Evolutionary conservation across 345 rosid species (phyloP), one percentile per base, ranked within the genome.

Genomic region (Hypericum perforatum): DNA sequence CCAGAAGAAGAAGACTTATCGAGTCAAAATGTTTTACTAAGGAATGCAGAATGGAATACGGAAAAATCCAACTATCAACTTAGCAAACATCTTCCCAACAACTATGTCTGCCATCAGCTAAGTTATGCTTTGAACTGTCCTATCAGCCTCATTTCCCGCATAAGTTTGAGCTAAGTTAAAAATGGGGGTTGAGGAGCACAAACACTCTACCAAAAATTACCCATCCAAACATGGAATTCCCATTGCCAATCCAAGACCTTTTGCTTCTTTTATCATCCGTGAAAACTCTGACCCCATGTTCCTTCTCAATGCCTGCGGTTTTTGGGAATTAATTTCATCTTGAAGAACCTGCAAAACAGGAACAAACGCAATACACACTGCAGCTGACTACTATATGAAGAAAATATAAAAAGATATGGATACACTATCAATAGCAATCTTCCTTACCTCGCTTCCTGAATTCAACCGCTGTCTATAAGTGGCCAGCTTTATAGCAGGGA

Each of bases 241-340:
- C 39, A 85, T 70, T 10, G 97, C 78, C 58, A 73, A 72, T 53
- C 86, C 98, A 58, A 92, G 73, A 11, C 62, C 56, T 65, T 83
- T 88, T 0, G 98, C 94, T 67, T 92, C 95, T 65, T 83, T 92
- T 43, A 92, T 74, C 76, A 85, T 76, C 45, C 95, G 67, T 4
- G 96, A 92, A 78, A 92, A 92, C 60, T 77, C 94, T 0, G 98
- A 92, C 46, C 97, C 85, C 90, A 71, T 83, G 70, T 92, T 92
- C 74, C 98, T 77, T 58, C 56, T 67, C 61, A 85, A 81, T 6
- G 98, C 82, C 48, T 76, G 45, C 62, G 59, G 68, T 58, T 73
- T 79, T 5, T 64, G 71, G 46, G 62, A 61, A 56, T 76, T 63
- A 7, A 53, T 57, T 37, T 56, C 88, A 54, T 80, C 78, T 40